Conservation (phyloP, 1,284 basidiomycete species). For the Marasmius fiardii region DNA sequence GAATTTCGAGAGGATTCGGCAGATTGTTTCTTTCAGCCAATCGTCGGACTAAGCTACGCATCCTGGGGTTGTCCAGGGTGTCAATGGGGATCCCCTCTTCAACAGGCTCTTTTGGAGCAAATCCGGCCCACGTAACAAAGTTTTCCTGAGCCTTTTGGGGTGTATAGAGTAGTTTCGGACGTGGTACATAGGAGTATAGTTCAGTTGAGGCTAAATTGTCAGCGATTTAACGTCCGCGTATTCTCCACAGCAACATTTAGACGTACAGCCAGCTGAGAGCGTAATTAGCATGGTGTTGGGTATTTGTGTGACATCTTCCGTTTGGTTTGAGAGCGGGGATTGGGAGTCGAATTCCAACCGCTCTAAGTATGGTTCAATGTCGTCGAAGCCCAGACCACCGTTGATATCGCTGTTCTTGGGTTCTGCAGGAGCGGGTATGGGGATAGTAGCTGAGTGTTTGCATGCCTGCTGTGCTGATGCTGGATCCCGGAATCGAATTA, state of each 20-base stretch:
- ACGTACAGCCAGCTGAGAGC: neutral
- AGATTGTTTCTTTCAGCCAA: neutral
- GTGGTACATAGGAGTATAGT: neutral
- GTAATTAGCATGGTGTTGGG: neutral
- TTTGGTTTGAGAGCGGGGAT: neutral
- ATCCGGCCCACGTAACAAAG: neutral
- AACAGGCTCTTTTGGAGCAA: neutral
- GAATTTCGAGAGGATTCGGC: neutral
- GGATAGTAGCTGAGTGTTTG: neutral
- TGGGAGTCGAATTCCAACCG: neutral
- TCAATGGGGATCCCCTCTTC: neutral
- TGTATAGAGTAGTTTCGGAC: neutral
- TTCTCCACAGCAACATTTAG: neutral
- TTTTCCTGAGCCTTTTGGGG: neutral
- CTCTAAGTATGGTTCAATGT: neutral
- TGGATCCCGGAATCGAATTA: slow-evolving; percentile 7
- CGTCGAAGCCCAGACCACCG: neutral
- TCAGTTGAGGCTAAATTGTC: neutral
- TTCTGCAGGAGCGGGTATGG: slow-evolving; percentile 4
- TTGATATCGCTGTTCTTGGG: neutral
- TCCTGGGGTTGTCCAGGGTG: neutral
- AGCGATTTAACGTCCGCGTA: too few species aligned
- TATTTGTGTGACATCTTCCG: neutral
- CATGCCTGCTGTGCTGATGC: slow-evolving; percentile 4
- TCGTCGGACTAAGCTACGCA: neutral